phyloP scores from a whole-genome alignment of 75 land plant genomes.

The Selaginella tamariscina region DNA sequence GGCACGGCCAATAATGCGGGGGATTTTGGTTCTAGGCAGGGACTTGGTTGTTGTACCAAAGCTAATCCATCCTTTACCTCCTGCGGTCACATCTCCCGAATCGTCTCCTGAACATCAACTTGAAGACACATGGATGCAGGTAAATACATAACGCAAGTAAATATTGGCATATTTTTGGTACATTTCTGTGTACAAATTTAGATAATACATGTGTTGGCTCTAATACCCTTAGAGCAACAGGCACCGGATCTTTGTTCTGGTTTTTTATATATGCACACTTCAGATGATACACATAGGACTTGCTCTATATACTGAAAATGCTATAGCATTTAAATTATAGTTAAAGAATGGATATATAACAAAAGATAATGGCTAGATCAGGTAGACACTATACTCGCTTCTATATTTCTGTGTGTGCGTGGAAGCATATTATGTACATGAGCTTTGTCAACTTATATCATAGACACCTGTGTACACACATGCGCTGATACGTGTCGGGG shows the following conservation, averaged over 20 bases:
- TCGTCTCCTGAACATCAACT: constrained; percentile 28
- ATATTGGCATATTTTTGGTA: too few relatives aligned
- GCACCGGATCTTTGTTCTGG: neutral
- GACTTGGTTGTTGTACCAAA: constrained; percentile 47
- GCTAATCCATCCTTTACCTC: constrained; percentile 53
- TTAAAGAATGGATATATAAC: too few relatives aligned
- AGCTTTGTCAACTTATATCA: neutral
- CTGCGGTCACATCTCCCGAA: constrained; percentile 38
- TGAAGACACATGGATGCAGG: constrained; percentile 60
- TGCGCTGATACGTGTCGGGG: neutral
- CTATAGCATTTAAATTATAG: too few relatives aligned
- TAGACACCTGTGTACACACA: neutral
- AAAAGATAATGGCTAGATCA: too few relatives aligned
- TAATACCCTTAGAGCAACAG: neutral
- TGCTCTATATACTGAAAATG: too few relatives aligned
- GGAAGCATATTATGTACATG: constrained; percentile 6
- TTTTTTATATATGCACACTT: neutral
- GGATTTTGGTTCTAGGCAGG: constrained; percentile 39
- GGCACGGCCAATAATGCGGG: constrained; percentile 60
- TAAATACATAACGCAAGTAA: too few relatives aligned
- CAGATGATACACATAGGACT: too few relatives aligned
- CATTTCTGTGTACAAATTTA: too few relatives aligned
- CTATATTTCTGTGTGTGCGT: too few relatives aligned
- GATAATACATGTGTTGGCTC: too few relatives aligned
- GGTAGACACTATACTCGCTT: too few relatives aligned